Evolutionary conservation across 2,329 filamentous ascomycete species (phyloP), one percentile per base, ranked within the genome.

Genomic region (Cladosporium sp.): DNA sequence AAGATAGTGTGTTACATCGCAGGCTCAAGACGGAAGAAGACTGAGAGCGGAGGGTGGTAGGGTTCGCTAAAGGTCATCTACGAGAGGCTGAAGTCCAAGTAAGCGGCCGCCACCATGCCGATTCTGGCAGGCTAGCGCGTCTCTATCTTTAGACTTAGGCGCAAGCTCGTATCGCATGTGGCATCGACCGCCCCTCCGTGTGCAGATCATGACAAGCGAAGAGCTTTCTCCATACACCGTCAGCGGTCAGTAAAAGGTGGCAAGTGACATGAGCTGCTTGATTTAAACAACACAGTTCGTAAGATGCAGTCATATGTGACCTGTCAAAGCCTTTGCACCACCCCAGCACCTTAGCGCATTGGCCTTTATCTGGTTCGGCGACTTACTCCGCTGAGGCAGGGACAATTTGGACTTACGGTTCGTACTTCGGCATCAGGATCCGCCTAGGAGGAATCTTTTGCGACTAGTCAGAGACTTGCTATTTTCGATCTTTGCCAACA

Each of bases 401-500:
- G 28, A 50, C 47, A 50, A n/a, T 15, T 37, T n/a, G 43, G 15
- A 47, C 28, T 9, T 28, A n/a, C 43, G 43, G 47, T 50, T 50
- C 47, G 47, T 50, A 50, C 28, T 36, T 50, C 47, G 47, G 47
- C 47, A 30, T 30, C 22, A 17, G 15, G 22, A 17, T 47, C 43
- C 43, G 43, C 43, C 25, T 20, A 47, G 43, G 28, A 45, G n/a
- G 43, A 30, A 6, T 28, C 43, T 47, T 11, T 28, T 47, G 8
- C 25, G 43, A 47, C 43, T 51, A 51, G 49, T 51, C 49, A 39
- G 49, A 28, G n/a, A 37, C 49, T 28, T 19, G 36, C 49, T 51
- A 51, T 51, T 51, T 51, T 51, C 34, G 36, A 51, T 36, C 17
- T 22, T 50, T 34, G 30, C 47, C 47, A 50, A 50, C 47, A 50